These are phyloP conservation scores for Leucocoprinus birnbaumii DNA, from an alignment of 768 basidiomycete genomes.

Conservation along the genomic window DNA sequence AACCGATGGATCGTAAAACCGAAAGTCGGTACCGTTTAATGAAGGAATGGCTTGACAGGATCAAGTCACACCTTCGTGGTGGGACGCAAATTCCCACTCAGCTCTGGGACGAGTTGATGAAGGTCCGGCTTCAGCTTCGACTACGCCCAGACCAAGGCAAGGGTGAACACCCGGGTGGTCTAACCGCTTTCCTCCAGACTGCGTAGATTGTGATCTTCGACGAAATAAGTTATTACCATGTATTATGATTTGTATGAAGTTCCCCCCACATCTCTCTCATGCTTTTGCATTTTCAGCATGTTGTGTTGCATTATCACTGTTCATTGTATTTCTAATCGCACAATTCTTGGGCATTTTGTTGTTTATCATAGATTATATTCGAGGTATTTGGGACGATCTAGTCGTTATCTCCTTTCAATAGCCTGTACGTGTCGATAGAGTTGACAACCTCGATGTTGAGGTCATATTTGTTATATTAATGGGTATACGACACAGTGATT, in stretches of 20 bases:
- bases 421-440: neutral
- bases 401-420: neutral
- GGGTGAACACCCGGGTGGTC: neutral
- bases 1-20: constrained; percentile 14
- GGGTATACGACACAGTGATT: too few relatives aligned
- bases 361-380: constrained; percentile 3
- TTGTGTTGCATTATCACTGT: neutral
- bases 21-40: constrained; percentile 42
- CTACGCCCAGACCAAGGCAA: constrained; percentile 4
- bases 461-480: too few relatives aligned
- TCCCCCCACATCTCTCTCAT: neutral
- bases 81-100: constrained; percentile 41
- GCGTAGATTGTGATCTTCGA: neutral
- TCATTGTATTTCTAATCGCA: constrained; percentile 10
- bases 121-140: constrained; percentile 27
- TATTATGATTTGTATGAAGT: neutral
- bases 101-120: constrained; percentile 48
- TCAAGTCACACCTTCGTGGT: constrained; percentile 41
- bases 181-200: constrained; percentile 1
- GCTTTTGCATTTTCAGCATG: too few relatives aligned
- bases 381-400: neutral
- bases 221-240: constrained; percentile 9
- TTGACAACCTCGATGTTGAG: neutral
- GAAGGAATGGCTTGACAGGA: constrained; percentile 49
- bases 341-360: neutral